Evolutionary conservation across 257 asterid genomes (phyloP), one percentile per base, ranked within the genome.

Genomic region (Solanum pimpinellifolium): DNA sequence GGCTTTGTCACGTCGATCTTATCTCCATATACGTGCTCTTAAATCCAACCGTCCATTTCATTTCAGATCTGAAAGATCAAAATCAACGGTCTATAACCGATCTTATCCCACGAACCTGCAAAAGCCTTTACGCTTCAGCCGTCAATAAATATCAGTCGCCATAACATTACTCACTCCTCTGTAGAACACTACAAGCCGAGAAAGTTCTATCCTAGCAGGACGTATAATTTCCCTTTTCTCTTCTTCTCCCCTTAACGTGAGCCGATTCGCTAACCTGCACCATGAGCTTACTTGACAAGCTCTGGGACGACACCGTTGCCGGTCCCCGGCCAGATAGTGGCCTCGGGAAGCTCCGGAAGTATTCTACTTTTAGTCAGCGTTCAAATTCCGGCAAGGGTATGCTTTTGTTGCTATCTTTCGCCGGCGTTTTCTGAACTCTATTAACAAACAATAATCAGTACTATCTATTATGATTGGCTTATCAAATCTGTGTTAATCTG

Each of bases 251-350:
- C 15, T 44, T 59, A 78, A 52, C 72, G 49, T 73, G 84, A 31
- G 47, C 89, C n/a, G 84, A 41, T 69, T 82, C n/a, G 72, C 83
- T 59, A 65, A 75, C 9, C 21, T 87, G 73, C 39, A 88, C 84
- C 86, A 95, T 96, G 98, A 97, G 96, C 82, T 92, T 96, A 87
- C 98, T 96, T 9, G 98, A 93, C 74, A 94, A 96, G 92, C 98
- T 96, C 75, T 96, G 99, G 99, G 99, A 96, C 42, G 98, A 96
- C 60, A 94, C 98, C 46, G 94, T 96, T 49, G 99, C 98, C 84
- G 99, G 99, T 11, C 99, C 98, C 78, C 92, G 74, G 80, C 99
- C 99, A 31, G 99, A 96, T 15, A 88, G 86, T 86, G 99, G 99
- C 88, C 98, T 96, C 52, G 98, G 98, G 20, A 96, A 94, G 90